Evolutionary conservation across 129 eudicot genomes (phyloP), one percentile per base, ranked within the genome.

Genomic region (Dittrichia graveolens): DNA sequence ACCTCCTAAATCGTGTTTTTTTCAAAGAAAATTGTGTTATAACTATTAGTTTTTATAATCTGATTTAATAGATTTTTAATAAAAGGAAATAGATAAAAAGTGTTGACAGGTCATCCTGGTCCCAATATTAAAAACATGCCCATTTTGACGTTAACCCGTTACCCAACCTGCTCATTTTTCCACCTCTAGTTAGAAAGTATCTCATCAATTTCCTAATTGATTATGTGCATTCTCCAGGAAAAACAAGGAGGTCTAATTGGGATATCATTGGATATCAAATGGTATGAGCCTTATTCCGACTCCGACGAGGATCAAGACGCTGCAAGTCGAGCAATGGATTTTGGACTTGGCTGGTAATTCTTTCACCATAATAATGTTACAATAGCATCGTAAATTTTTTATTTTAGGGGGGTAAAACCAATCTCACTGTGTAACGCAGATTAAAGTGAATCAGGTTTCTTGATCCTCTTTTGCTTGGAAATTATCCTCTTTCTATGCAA

Each of bases 341-440:
- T 95, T 65, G 79, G 52, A 19, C 91, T 95, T 55, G 99, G 99
- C 86, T 95, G 99, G 99, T 95, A 95, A 87, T 82, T 52, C 13
- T 73, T 31, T 14, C 6, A 48, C 64, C 63, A 39, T 41, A 34
- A 56, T 1, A 12, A 62, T 39, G 4, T 16, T 71, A 59, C 16
- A 35, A 70, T 15, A 61, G 10, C 43, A 54, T 63, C 12, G 56
- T 11, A 44, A 76, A n/a, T 44, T n/a, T 63, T 37, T 48, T 57
- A 61, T 42, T 68, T 71, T 57, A 40, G 58, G 38, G 68, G 71
- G 43, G 44, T 58, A 71, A 72, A 71, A 48, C 62, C 54, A 70
- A 73, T 18, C 65, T 61, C 74, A 61, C 70, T 55, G 47, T 78
- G 63, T 74, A 75, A 82, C 78, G 74, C 63, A 60, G 62, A 73